These are phyloP conservation scores for Sporothrix brasiliensis DNA, from an alignment of 2,329 filamentous ascomycete species.

Conservation along the genomic window DNA sequence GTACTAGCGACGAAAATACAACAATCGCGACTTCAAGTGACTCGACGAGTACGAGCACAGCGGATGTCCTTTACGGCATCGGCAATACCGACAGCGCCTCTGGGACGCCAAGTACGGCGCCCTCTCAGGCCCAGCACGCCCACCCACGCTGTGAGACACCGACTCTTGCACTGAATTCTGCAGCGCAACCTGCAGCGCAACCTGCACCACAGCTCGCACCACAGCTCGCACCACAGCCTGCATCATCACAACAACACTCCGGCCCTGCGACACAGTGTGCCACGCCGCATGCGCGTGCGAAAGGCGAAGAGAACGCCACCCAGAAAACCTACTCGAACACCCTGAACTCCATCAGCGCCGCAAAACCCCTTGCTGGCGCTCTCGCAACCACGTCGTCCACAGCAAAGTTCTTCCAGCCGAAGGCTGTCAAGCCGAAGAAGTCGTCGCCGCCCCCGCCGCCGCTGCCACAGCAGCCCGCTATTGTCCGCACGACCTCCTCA, in stretches of 20 bases:
- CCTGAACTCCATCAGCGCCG: not conserved
- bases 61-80: not conserved
- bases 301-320: not conserved
- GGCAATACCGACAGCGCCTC: not conserved
- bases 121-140: not conserved
- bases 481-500: slow-evolving; percentile 54
- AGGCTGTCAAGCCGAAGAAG: slow-evolving; percentile 22
- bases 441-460: slow-evolving; percentile 8
- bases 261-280: slow-evolving; percentile 20
- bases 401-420: slow-evolving; percentile 31
- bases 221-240: not conserved
- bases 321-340: not conserved
- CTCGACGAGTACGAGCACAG: slow-evolving; percentile 3
- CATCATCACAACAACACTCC: slow-evolving; percentile 1
- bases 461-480: slow-evolving; percentile 42
- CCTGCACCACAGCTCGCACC: slow-evolving; percentile 4
- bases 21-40: slow-evolving; percentile 2
- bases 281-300: slow-evolving; percentile 10
- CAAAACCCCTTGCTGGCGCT: slow-evolving; percentile 12
- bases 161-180: not conserved
- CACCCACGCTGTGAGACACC: slow-evolving; percentile 17
- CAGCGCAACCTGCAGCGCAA: not conserved
- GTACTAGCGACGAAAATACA: slow-evolving; percentile 9
- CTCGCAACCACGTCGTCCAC: not conserved
- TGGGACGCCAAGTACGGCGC: not conserved